Evolutionary conservation across 768 basidiomycete species (phyloP), one percentile per base, ranked within the genome.

Genomic region (Trametes coccinea): DNA sequence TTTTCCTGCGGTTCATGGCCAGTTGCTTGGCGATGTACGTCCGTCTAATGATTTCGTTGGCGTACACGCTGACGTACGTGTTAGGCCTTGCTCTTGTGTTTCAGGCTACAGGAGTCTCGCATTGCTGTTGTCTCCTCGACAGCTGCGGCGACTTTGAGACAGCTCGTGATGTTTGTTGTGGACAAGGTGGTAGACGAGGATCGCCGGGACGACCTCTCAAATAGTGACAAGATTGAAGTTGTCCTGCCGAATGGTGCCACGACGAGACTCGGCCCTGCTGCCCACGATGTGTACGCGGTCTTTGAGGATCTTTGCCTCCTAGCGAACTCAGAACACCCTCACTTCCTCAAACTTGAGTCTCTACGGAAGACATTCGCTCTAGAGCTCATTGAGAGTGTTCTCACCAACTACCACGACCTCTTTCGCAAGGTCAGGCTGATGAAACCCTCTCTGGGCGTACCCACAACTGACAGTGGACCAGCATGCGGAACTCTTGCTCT

Each of bases 41-140:
- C 11, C 6, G 5, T 37, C 34, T 5, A 11, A 6, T 31, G 22
- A n/a, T 33, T 34, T n/a, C 16, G 13, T 22, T 22, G 2, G 16
- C 46, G 13, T n/a, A 4, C 10, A 0, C 1, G 22, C 8, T 59
- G 49, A 59, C 30, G 39, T 14, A 33, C n/a, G 2, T 37, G 22
- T 13, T 37, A 96, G 93, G 93, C 93, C 0, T 79, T 98, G 0
- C 76, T 96, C n/a, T 76, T 98, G 7, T 98, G 95, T 70, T 98
- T 98, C 82, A 93, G 88, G 72, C 77, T 98, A 29, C 95, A 98
- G 74, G 97, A 98, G 61, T 95, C 93, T 0, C 87, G 92, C 64
- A 97, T 95, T 27, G 91, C 94, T 0, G 96, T 98, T 29, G 96
- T 99, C 6, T 96, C 95, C 2, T 95, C 93, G 0, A 98, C 97